Evolutionary conservation across 139 green algal species (phyloP).

Genomic region (Astrephomene gubernaculifera): DNA sequence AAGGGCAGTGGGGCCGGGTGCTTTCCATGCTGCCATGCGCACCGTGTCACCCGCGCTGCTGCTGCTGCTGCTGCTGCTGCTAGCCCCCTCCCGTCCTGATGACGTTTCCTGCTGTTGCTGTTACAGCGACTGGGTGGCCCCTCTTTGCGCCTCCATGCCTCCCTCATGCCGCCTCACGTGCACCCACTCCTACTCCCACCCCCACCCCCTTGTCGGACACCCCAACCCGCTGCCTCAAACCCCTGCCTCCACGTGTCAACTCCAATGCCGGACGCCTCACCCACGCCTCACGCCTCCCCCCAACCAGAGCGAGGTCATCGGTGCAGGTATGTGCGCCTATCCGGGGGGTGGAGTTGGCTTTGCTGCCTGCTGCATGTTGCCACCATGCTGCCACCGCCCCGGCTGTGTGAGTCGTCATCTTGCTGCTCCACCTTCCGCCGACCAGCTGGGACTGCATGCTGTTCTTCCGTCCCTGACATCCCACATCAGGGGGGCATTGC

Average conservation of each 20-base stretch:
- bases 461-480: too few relatives aligned
- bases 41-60: too few relatives aligned
- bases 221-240: neutral
- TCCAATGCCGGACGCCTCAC: neutral
- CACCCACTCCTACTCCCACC: neutral
- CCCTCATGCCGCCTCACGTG: neutral
- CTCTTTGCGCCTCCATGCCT: constrained; percentile 54
- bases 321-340: constrained; percentile 3
- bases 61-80: neutral
- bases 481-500: neutral
- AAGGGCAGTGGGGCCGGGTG: too few relatives aligned
- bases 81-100: neutral
- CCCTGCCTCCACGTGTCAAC: neutral
- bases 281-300: constrained; percentile 59
- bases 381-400: too few relatives aligned
- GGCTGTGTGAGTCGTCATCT: too few relatives aligned
- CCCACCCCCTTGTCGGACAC: neutral
- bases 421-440: too few relatives aligned
- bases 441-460: too few relatives aligned
- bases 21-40: neutral
- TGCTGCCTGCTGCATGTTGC: too few relatives aligned
- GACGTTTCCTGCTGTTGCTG: neutral
- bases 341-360: too few relatives aligned
- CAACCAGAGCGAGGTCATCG: constrained; percentile 52
- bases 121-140: too few relatives aligned